Evolutionary conservation across 1,139 yeast genomes (phyloP).

Genomic region (Hansenula lynferdii): DNA sequence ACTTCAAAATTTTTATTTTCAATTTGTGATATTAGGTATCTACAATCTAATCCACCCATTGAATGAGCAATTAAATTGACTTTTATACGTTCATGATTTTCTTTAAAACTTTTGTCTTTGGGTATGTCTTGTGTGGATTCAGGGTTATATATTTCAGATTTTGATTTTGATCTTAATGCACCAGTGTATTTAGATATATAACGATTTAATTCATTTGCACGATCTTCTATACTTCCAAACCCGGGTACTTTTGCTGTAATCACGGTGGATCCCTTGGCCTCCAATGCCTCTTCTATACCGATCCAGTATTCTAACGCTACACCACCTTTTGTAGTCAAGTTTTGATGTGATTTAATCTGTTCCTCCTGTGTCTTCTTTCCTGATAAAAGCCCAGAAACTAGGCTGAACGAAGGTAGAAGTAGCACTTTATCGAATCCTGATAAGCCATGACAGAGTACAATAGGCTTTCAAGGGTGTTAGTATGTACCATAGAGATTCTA

Average conservation of each 20-base stretch:
- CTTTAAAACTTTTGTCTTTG: conserved; percentile 12
- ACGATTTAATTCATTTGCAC: conserved; percentile 57
- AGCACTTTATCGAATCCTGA: conserved; percentile 70
- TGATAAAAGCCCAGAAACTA: conserved; percentile 22
- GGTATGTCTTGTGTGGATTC: conserved; percentile 4
- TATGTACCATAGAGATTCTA: background rate
- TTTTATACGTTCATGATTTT: conserved; percentile 31
- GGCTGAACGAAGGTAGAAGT: conserved; percentile 40
- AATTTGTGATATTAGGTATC: conserved; percentile 64
- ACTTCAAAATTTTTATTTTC: conserved; percentile 44
- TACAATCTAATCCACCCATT: conserved; percentile 89
- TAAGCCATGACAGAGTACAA: conserved; percentile 80
- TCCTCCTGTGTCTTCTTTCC: conserved; percentile 20
- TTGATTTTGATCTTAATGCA: conserved; percentile 27
- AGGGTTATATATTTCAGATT: conserved; percentile 28
- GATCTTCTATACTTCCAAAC: conserved; percentile 65
- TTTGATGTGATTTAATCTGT: too few species aligned
- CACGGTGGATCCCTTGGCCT: conserved; percentile 59
- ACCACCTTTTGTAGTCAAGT: conserved; percentile 27
- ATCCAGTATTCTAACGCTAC: conserved; percentile 69
- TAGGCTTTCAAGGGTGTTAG: conserved; percentile 35
- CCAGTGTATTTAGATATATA: conserved; percentile 44
- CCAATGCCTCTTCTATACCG: conserved; percentile 65
- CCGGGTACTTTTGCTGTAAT: conserved; percentile 79
- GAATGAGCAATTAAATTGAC: conserved; percentile 86